Evolutionary conservation across 495 filamentous ascomycete species (phyloP).

Genomic region (Penicillium paxilli): DNA sequence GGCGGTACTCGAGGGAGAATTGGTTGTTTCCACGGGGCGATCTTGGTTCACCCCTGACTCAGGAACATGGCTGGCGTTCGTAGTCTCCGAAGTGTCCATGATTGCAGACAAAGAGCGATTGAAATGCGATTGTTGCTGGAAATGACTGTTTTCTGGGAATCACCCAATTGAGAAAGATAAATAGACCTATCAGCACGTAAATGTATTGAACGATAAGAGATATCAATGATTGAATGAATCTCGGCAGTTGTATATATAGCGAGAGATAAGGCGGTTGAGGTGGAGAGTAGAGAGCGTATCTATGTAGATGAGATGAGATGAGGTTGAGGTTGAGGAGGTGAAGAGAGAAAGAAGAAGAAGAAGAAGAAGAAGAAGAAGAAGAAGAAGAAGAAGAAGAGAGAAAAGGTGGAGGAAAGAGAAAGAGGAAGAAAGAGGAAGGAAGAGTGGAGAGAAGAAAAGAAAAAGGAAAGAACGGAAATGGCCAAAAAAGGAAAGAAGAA

Average conservation of each 20-base stretch:
- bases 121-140: background rate
- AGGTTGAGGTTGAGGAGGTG: no score
- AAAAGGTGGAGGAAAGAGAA: constrained; percentile 3
- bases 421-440: background rate
- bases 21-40: background rate
- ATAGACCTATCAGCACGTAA: background rate
- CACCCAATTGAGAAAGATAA: background rate
- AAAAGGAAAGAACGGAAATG: background rate
- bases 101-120: background rate
- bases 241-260: constrained; percentile 3
- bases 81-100: constrained; percentile 26
- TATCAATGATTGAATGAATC: no score
- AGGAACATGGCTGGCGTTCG: background rate
- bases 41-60: constrained; percentile 1
- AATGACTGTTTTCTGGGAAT: background rate
- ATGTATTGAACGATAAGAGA: no score
- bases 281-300: constrained; percentile 13
- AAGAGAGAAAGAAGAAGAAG: constrained; percentile 1
- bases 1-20: background rate
- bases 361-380: constrained; percentile 3
- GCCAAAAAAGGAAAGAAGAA: background rate
- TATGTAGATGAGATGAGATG: constrained; percentile 3
- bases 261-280: constrained; percentile 12
- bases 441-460: constrained; percentile 1
- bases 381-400: background rate